Base-by-base conservation (phyloP, 805 yeast species). In the Candida boleticola region DNA sequence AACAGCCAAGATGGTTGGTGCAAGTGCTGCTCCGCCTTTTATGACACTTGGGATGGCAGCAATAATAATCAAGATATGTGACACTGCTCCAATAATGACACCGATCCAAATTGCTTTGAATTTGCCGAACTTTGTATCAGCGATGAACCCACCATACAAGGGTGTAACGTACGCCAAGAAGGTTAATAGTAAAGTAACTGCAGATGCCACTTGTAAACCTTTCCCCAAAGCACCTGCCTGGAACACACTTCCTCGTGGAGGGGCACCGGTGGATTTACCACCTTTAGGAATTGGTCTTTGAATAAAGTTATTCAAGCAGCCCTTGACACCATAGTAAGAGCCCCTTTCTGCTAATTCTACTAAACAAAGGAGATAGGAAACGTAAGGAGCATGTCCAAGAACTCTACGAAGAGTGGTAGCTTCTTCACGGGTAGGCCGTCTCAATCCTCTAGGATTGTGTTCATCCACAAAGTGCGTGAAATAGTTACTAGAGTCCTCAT, bases 321-420 rank as follows among this genome's bases (percentile, higher is more conserved):
- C 73, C 30, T 63, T 52, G 9, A 66, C 64, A 17, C 80, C 77
- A 48, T 73, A 76, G 52, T 75, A 76, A 4, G 79, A 73, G 40
- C 76, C 80, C 60, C 81, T 66, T 57, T 76, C 81, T 14, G 79
- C 77, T 50, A 76, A 72, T 50, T 76, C 81, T 33, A 68, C 55
- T 60, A 68, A 52, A 61, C 60, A 79, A 43, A 82, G 73, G 41
- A 79, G 61, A 61, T 77, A 79, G 29, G 74, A 60, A 25, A 70
- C 65, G 41, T 63, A 63, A 11, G 79, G 76, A 38, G 80, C 74
- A 22, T 64, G 54, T 27, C 82, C 84, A 18, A 68, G 54, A 9
- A 68, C 52, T 43, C 65, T 60, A 49, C 69, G 54, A 22, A 65
- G 55, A 16, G 57, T 46, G 4, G 23, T 32, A 1, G 51, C 30